Evolutionary conservation across 2,329 filamentous ascomycete genomes (phyloP).

Genomic region (Cercospora citrullina): DNA sequence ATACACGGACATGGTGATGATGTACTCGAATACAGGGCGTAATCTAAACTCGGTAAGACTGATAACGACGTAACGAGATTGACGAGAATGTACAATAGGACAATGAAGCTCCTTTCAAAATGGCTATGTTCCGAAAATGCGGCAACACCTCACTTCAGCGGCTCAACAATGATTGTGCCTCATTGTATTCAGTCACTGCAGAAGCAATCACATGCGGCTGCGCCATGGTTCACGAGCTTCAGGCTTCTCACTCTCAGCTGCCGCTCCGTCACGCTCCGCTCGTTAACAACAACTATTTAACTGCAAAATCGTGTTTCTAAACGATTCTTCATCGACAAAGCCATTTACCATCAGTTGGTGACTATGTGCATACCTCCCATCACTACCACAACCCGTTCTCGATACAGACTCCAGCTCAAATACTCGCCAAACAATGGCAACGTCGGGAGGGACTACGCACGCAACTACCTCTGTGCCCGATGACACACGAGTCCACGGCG

Average conservation of each 20-base stretch:
- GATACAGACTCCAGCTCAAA: not conserved
- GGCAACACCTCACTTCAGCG: not conserved
- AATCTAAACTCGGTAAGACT: constrained; percentile 1
- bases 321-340: not conserved
- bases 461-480: not conserved
- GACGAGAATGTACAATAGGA: constrained; percentile 3
- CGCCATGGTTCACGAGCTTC: not conserved
- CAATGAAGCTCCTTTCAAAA: not conserved
- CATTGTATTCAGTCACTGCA: not conserved
- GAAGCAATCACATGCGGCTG: not conserved
- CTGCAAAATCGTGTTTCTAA: not conserved
- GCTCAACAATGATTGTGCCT: not conserved
- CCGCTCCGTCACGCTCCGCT: not conserved
- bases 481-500: not conserved
- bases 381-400: not conserved
- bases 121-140: not conserved
- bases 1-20: constrained; percentile 1
- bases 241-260: not conserved
- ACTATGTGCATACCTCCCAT: not conserved
- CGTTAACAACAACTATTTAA: not conserved
- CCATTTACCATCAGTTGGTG: not conserved
- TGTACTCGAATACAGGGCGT: not conserved
- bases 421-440: not conserved
- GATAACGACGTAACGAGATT: not conserved
- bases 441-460: not conserved